phyloP scores from a whole-genome alignment of 495 filamentous ascomycete genomes.

The Trypethelium eluteriae region DNA sequence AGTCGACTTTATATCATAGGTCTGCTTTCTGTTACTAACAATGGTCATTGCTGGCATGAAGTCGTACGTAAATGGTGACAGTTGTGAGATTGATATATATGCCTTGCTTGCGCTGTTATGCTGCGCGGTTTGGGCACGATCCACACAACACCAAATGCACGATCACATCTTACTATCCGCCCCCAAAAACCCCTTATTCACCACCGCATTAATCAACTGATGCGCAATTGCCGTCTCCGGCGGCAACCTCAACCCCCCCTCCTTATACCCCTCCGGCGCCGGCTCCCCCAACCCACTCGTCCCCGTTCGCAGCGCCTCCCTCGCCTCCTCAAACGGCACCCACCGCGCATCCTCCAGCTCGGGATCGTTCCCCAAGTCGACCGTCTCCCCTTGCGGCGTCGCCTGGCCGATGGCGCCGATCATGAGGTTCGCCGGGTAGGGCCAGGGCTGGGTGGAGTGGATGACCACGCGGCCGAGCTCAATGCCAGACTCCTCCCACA shows the following conservation, averaged over 20 bases:
- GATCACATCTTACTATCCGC: conserved; percentile 26
- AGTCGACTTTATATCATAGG: too few species aligned
- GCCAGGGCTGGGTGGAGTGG: conserved; percentile 89
- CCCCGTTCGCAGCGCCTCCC: conserved; percentile 36
- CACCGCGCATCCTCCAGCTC: conserved; percentile 87
- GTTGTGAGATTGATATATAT: too few species aligned
- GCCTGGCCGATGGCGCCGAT: conserved; percentile 90
- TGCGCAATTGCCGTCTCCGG: conserved; percentile 43
- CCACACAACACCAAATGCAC: conserved; percentile 2
- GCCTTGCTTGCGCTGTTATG: background rate
- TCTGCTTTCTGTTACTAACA: too few species aligned
- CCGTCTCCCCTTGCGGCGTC: conserved; percentile 62
- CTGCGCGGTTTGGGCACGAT: background rate
- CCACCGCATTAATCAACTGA: conserved; percentile 39
- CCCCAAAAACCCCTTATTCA: conserved; percentile 31
- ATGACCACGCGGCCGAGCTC: conserved; percentile 78
- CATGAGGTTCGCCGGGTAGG: conserved; percentile 86
- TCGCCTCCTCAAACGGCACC: conserved; percentile 60
- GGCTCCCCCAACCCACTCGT: conserved; percentile 60
- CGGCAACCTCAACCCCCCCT: conserved; percentile 42
- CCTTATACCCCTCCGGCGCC: conserved; percentile 58
- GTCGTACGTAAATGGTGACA: too few species aligned
- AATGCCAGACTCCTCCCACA: conserved; percentile 92
- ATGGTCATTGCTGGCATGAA: too few species aligned
- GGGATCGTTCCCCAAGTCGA: conserved; percentile 76